A percentile compares a stretch with the other conserved stretches of the same genome.
These are phyloP conservation scores for Colletotrichum sp. DNA, from an alignment of 2,329 filamentous ascomycete species.

Conservation along the genomic window DNA sequence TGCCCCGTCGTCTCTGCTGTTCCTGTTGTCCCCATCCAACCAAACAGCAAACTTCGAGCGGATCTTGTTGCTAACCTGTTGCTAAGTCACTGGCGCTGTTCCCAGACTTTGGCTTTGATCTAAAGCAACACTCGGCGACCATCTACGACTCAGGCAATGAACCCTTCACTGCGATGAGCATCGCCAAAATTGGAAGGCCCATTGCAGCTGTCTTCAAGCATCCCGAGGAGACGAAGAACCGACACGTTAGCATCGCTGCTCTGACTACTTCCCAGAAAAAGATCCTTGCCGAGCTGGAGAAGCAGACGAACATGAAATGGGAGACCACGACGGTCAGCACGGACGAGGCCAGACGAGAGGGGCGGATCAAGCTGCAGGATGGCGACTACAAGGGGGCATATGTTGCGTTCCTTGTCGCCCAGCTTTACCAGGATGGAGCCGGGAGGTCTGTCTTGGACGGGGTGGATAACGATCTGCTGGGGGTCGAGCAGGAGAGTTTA, in stretches of 20 bases:
- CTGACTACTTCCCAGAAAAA: background rate
- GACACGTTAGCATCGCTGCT: background rate
- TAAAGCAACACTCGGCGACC: fast-evolving
- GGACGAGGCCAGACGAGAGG: background rate
- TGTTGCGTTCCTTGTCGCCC: background rate
- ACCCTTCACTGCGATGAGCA: background rate
- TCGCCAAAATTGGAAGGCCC: background rate
- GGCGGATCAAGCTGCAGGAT: background rate
- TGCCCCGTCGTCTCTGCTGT: background rate
- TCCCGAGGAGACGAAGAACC: background rate
- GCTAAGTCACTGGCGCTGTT: background rate
- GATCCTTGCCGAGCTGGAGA: background rate
- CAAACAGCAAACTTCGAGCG: background rate
- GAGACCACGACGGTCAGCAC: background rate
- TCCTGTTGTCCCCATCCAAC: background rate
- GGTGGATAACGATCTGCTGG: background rate
- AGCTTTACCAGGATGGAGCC: background rate
- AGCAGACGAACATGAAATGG: background rate
- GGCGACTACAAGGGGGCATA: background rate
- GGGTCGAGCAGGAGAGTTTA: background rate
- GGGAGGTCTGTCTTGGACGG: background rate
- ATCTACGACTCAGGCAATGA: background rate
- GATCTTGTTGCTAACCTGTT: background rate
- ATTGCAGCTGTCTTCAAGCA: background rate
- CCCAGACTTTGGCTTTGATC: background rate